Conservation (phyloP, 1,139 yeast species). For the Wickerhamiella infanticola region DNA sequence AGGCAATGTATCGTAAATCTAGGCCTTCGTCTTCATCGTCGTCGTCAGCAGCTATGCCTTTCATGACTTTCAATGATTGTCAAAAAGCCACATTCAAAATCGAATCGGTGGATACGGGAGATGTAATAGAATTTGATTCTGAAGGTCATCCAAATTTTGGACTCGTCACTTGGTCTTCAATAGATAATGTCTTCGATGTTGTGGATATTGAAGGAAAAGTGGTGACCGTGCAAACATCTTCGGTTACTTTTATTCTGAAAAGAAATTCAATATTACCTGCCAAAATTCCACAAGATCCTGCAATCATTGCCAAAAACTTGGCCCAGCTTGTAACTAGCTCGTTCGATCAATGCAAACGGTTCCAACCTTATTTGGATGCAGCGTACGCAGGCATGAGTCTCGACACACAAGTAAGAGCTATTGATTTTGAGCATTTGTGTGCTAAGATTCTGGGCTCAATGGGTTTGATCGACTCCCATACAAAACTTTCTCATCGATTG, state of each 20-base stretch:
- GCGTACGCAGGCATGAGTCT: constrained; percentile 8
- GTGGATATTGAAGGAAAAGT: constrained; percentile 5
- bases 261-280: background rate
- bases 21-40: no score
- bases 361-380: constrained; percentile 6
- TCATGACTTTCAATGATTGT: background rate
- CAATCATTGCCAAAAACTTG: background rate
- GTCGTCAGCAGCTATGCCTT: no score
- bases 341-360: background rate
- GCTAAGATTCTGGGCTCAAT: background rate
- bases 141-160: constrained; percentile 11
- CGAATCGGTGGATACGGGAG: constrained; percentile 10
- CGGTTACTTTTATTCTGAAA: constrained; percentile 8
- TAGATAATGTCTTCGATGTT: constrained; percentile 10
- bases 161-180: constrained; percentile 12
- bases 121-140: constrained; percentile 10
- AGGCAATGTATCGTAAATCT: no score
- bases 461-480: background rate
- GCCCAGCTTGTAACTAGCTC: background rate
- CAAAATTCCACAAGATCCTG: background rate
- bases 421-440: constrained; percentile 9
- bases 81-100: background rate
- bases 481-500: constrained; percentile 1
- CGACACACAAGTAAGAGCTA: constrained; percentile 6
- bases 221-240: constrained; percentile 1